Base-by-base conservation (phyloP, 2,329 filamentous ascomycete genomes). In the Emericellopsis atlantica region DNA sequence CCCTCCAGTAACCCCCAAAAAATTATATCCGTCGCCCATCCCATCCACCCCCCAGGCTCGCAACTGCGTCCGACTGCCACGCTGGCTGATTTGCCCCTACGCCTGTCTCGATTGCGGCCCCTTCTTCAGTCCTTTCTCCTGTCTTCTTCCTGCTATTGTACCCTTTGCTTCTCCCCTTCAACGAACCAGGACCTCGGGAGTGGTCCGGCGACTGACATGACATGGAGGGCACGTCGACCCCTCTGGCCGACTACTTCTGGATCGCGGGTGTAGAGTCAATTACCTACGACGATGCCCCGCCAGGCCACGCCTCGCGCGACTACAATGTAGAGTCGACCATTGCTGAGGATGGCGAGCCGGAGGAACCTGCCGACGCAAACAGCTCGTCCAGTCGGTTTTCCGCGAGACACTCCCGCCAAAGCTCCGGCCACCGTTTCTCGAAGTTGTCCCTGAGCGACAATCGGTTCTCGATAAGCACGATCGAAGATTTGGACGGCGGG, bases 201-300 rank as follows among this genome's bases (percentile, higher is more conserved):
- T 37, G 37, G 36, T 37, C 21, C 46, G 43, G 49, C 50, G 49
- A 53, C 52, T 62, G 61, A 60, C 57, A 63, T 65, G 69, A 62
- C 64, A 78, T 78, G 74, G 74, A 76, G 55, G 66, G 60, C 62
- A 69, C 75, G 44, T 78, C 76, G 47, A 70, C 70, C 48, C 79
- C 79, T 55, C 68, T 84, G 57, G 79, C 79, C 60, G 79, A 84
- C 59, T 84, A 84, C 64, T 84, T 84, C 61, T 84, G 79, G 79
- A 82, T 84, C 57, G 79, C 79, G 49, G 79, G 79, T 53, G 69
- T 84, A 60, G 79, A 83, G 59, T 74, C 75, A 45, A 69, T 82
- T 50, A 70, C 73, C 43, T 81, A 82, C 63, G 69, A 76, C 46
- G 78, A 81, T 49, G 56, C 64, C 51, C 60, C 60, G 40, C 60